Evolutionary conservation across 2,329 filamentous ascomycete species (phyloP), one percentile per base, ranked within the genome.

Genomic region (Bipolaris sorokiniana): DNA sequence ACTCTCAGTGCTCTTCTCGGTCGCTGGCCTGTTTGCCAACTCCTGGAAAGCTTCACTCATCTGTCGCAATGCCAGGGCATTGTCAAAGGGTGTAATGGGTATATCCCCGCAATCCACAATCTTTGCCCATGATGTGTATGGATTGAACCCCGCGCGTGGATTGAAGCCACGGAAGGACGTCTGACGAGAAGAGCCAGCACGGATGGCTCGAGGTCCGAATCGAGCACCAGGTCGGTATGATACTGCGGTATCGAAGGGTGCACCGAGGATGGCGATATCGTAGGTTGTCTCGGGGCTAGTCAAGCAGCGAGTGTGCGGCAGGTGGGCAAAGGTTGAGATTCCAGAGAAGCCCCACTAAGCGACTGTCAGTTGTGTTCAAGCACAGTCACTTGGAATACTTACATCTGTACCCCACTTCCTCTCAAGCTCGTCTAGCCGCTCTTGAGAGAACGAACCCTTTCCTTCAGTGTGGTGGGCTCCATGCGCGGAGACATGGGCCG

Each of bases 51-150:
- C 92, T 70, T 89, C 86, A 31, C 86, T 90, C 92, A 97, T 96
- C 77, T 97, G 93, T 42, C 83, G 81, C 51, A 93, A 80, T 0
- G 93, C 93, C 15, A 96, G 81, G 1, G 82, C 86, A 74, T 97
- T 97, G 79, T 97, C 92, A 66, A 96, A 89, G 0, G 92, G 92
- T 0, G 89, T 91, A 64, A 96, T 83, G 26, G 93, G 92, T 54
- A 97, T 92, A 73, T 97, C 93, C 45, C 93, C 93, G 75, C 93
- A 97, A 80, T 97, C 93, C 48, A 94, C 81, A 57, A 97, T 86
- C 37, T 80, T 86, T 0, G 90, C 90, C 89, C 90, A 94, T 52
- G 84, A 89, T 38, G 81, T 80, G 78, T 95, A 97, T 0, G 93
- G 92, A 76, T 97, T 97, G 64, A 97, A 84, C 37, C 83, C 84